Percentiles rank a stretch among this genome's conserved stretches.
Conservation (phyloP, 2,329 filamentous ascomycete genomes). For the Harringtonia lauricola region DNA sequence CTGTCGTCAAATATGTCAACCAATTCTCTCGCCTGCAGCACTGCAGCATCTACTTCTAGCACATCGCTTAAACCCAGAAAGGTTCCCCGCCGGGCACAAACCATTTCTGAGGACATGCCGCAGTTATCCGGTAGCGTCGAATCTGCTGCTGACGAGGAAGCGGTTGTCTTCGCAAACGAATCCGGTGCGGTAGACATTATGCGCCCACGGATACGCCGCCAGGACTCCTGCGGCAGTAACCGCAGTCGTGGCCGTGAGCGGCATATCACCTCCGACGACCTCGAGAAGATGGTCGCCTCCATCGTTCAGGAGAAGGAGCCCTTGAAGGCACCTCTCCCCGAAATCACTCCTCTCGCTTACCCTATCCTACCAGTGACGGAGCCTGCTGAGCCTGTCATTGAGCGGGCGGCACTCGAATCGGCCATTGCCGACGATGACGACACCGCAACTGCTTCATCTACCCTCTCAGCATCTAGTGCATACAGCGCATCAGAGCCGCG, state of each 20-base stretch:
- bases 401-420: too few relatives aligned
- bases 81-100: slow-evolving; percentile 24
- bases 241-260: slow-evolving; percentile 66
- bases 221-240: slow-evolving; percentile 60
- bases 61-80: slow-evolving; percentile 36
- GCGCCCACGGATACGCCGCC: slow-evolving; percentile 56
- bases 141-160: slow-evolving; percentile 59
- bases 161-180: slow-evolving; percentile 44
- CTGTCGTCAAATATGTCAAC: neutral
- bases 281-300: slow-evolving; percentile 88
- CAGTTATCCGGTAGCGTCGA: slow-evolving; percentile 70
- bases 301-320: slow-evolving; percentile 82
- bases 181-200: slow-evolving; percentile 45
- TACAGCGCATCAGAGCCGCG: too few relatives aligned
- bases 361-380: neutral
- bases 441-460: too few relatives aligned
- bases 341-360: slow-evolving; percentile 19
- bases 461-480: too few relatives aligned
- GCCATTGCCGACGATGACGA: too few relatives aligned
- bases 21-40: neutral
- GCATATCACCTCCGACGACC: slow-evolving; percentile 83
- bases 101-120: slow-evolving; percentile 45
- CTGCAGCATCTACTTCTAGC: slow-evolving; percentile 15
- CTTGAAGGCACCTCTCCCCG: slow-evolving; percentile 43
- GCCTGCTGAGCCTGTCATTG: neutral